Evolutionary conservation across 148 eudicot genomes (phyloP), one percentile per base, ranked within the genome.

Genomic region (Cornus suecica): DNA sequence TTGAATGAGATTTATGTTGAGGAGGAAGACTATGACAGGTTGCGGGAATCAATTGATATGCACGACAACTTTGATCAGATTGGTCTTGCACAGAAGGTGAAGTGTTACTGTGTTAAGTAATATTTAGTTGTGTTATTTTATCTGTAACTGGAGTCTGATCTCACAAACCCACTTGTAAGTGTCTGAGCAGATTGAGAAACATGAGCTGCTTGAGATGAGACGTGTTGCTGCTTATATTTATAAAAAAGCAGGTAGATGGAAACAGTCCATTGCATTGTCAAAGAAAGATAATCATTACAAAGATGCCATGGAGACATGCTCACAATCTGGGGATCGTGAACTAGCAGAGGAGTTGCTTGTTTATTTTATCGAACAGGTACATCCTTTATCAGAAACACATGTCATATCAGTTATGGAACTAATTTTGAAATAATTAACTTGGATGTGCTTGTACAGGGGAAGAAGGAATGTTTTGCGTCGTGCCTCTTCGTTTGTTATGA

Each of bases 281-380:
- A 94, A 94, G 91, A 94, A 92, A 76, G 97, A 94, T 79, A 88
- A 83, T 73, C 88, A 89, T 31, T 94, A 92, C 89, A 94, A 90
- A 81, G 98, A 94, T 86, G 97, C 97, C 68, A 94, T 94, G 98
- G 98, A 94, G 82, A 94, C 97, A 60, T 94, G 95, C 25, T 94
- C 98, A 54, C 98, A 94, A 68, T 94, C 98, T 77, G 98, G 98
- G 69, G 97, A 94, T 62, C 92, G 98, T 79, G 98, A 94, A 82
- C 93, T 94, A 75, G 97, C 98, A 10, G 98, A 94, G 81, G 98
- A 92, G 86, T 83, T 92, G 81, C 98, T 92, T 79, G 90, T 92
- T 68, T 94, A 94, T 84, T 94, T 94, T 82, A 90, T 92, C 77
- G 97, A 94, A 74, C 85, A 94, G 95, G 98, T 92, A 77, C 26